Evolutionary conservation across 306 rosid genomes (phyloP), one percentile per base, ranked within the genome.

Genomic region (Styphnolobium japonicum): DNA sequence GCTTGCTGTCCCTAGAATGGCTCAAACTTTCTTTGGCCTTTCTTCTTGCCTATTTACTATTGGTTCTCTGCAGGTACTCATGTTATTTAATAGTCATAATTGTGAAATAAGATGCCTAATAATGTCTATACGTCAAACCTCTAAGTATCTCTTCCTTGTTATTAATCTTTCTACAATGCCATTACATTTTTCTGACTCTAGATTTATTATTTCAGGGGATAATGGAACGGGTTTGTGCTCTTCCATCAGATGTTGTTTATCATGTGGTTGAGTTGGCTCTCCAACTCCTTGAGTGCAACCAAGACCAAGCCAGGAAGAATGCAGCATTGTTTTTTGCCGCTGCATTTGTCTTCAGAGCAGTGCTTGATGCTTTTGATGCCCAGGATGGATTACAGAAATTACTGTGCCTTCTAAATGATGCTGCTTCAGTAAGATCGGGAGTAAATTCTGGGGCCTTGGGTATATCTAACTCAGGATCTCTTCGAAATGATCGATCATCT

Each of bases 151-250:
- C 33, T 55, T 45, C 48, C 52, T 51, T 42, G 37, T 63, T 12
- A 58, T 19, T 16, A 42, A 29, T 48, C 27, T 71, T 40, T 15
- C 25, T 45, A 48, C 14, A 29, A 68, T 5, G 14, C 56, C 61
- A 14, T 43, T 39, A 12, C 63, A 67, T 71, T 57, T 52, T 68
- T 75, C 46, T 82, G 73, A 61, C 56, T 58, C 57, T 27, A 39
- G 42, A 39, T 14, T 14, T 65, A 23, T 85, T 33, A 34, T 67
- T 81, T 77, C 86, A 96, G 99, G 97, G 92, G 49, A 91, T 96
- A 64, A 96, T 93, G 99, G 99, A 96, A 71, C 90, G 97, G 21
- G 99, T 96, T 40, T 96, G 99, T 80, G 98, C 99, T 75, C 99
- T 93, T 83, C 98, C 98, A 46, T 85, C 96, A 0, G 92, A 91